Base-by-base conservation (phyloP, 2,329 filamentous ascomycete species). In the Pseudogymnoascus sp. region DNA sequence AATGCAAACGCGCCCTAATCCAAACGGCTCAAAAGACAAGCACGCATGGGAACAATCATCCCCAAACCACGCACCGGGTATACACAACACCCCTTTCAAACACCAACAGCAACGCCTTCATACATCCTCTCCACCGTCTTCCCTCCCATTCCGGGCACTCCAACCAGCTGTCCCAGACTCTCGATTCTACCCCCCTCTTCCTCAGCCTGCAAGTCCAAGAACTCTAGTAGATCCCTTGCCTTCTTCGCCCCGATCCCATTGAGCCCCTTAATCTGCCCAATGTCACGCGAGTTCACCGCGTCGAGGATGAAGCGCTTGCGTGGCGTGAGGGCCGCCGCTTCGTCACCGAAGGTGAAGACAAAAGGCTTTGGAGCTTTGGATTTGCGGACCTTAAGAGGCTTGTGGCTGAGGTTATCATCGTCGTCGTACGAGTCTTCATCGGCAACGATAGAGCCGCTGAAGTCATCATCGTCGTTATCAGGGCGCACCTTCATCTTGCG, bases 191-290 rank as follows among this genome's bases (percentile, higher is more conserved):
- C 75, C 3, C 74, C 75, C 4, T 77, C 77, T 7, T 76, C 76
- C 5, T 74, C 75, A 7, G 71, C 72, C 34, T 79, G 74, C 18
- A 78, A 69, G 49, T 80, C 79, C n/a, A 87, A 72, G 66, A 81
- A 81, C 60, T 84, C 81, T 4, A 87, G 79, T 36, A 87, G 72
- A 66, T 86, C 84, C 43, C 78, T 76, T 0, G 89, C 89, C 73
- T 87, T 89, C 77, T 91, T 91, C 1, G 84, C 80, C 0, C 89
- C 89, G 9, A 92, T 86, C 1, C 89, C 89, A 40, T 85, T 85
- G 1, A 92, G 79, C 2, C 83, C 77, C 69, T 82, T 83, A 74
- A 92, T 91, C 71, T 83, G 79, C 12, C 77, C 77, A 16, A 88
- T 75, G 65, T 92, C 86, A 59, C 87, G 82, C 18, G 87, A 90